Evolutionary conservation across 352 stramenopile species (phyloP).

Genomic region (Phytophthora citrophthora): DNA sequence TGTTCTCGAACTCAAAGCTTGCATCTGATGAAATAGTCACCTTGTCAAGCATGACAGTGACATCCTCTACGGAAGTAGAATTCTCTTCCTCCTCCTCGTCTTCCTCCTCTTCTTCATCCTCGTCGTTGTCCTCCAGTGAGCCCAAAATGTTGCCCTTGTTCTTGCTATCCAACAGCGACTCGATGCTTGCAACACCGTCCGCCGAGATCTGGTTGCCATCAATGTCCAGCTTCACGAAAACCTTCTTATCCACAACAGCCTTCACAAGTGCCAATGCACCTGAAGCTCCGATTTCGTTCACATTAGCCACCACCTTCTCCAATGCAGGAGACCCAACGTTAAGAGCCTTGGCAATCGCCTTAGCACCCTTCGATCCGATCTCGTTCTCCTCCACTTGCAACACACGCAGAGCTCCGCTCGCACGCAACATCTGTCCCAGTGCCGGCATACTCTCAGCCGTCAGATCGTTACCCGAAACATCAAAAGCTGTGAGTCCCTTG

Average conservation of each 20-base stretch:
- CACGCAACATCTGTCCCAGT: slow-evolving; percentile 53
- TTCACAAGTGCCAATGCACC: slow-evolving; percentile 85
- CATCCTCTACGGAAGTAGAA: slow-evolving; percentile 36
- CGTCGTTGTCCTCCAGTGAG: slow-evolving; percentile 85
- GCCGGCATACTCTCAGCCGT: slow-evolving; percentile 66
- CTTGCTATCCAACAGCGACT: slow-evolving; percentile 51
- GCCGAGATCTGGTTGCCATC: slow-evolving; percentile 86
- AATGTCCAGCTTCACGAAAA: slow-evolving; percentile 66
- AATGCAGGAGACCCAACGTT: slow-evolving; percentile 54
- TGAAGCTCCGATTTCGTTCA: slow-evolving; percentile 90
- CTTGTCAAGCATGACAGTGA: slow-evolving; percentile 56
- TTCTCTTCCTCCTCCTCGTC: slow-evolving; percentile 44
- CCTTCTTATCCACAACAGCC: slow-evolving; percentile 59
- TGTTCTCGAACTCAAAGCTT: slow-evolving; percentile 17
- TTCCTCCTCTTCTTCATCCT: slow-evolving; percentile 76
- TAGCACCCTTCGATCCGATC: slow-evolving; percentile 86
- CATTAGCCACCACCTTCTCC: slow-evolving; percentile 86
- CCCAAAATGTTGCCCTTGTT: slow-evolving; percentile 66
- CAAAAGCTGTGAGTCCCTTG: slow-evolving; percentile 68
- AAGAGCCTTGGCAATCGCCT: slow-evolving; percentile 75
- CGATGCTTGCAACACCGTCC: slow-evolving; percentile 64
- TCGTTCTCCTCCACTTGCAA: slow-evolving; percentile 95
- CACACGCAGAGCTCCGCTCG: slow-evolving; percentile 67
- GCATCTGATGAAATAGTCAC: slow-evolving; percentile 47
- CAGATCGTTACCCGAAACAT: slow-evolving; percentile 95